Evolutionary conservation across 2,329 filamentous ascomycete genomes (phyloP).

Genomic region (Paraphaeosphaeria sporulosa): DNA sequence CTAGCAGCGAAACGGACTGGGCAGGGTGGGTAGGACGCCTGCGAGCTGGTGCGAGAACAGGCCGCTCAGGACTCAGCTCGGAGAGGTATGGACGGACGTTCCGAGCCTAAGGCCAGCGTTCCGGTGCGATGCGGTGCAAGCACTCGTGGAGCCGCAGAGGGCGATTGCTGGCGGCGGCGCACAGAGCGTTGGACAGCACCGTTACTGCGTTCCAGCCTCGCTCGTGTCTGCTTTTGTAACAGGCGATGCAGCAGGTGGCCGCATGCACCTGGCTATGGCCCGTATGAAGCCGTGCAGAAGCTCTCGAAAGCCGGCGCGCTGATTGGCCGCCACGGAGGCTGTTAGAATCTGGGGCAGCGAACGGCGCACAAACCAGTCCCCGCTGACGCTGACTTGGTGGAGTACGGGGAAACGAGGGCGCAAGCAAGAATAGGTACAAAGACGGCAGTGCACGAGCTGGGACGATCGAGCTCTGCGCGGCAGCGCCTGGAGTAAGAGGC

Average conservation of each 20-base stretch:
- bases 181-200: slow-evolving; percentile 17
- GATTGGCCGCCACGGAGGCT: slow-evolving; percentile 17
- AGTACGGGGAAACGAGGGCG: slow-evolving; percentile 17
- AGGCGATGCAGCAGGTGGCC: slow-evolving; percentile 23
- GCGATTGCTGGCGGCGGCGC: neutral
- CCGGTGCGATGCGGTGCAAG: neutral
- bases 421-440: slow-evolving; percentile 14
- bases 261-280: slow-evolving; percentile 29
- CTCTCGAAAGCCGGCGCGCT: slow-evolving; percentile 8
- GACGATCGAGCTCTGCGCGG: slow-evolving; percentile 8
- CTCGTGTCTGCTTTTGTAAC: slow-evolving; percentile 8
- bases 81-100: slow-evolving; percentile 12
- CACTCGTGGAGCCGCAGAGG: slow-evolving; percentile 7
- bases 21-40: neutral
- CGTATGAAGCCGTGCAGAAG: slow-evolving; percentile 28
- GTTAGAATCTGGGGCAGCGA: slow-evolving; percentile 22
- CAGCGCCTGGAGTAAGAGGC: slow-evolving; percentile 26
- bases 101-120: slow-evolving; percentile 8
- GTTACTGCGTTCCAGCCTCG: slow-evolving; percentile 25
- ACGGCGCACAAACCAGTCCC: slow-evolving; percentile 24
- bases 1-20: slow-evolving; percentile 16
- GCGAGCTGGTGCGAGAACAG: slow-evolving; percentile 9
- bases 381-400: slow-evolving; percentile 13
- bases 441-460: slow-evolving; percentile 10
- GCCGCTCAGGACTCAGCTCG: slow-evolving; percentile 1